These are phyloP conservation scores for Apiotrichum porosum DNA, from an alignment of 1,284 basidiomycete genomes.

Conservation along the genomic window DNA sequence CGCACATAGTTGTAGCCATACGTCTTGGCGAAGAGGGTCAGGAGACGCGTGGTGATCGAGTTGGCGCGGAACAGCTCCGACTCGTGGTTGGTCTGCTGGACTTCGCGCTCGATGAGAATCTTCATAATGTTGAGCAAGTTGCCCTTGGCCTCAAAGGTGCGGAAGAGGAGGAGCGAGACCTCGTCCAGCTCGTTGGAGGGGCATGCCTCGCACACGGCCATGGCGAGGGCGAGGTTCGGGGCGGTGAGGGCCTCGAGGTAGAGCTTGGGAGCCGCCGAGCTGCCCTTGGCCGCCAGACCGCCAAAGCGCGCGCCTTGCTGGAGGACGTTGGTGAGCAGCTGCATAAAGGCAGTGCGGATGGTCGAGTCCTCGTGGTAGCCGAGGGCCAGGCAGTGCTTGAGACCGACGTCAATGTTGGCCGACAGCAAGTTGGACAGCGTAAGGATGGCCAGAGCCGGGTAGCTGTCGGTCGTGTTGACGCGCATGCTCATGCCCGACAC, in stretches of 20 bases:
- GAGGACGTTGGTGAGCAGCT: constrained; percentile 80
- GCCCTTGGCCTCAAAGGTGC: constrained; percentile 71
- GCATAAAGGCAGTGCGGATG: constrained; percentile 76
- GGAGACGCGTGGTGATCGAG: constrained; percentile 73
- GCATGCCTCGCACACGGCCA: constrained; percentile 81
- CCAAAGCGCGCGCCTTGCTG: constrained; percentile 61
- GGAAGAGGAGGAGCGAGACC: constrained; percentile 71
- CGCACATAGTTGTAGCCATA: constrained; percentile 86
- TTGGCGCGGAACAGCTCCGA: constrained; percentile 77
- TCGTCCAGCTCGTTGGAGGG: constrained; percentile 73
- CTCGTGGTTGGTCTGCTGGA: constrained; percentile 69
- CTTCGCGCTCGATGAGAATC: constrained; percentile 76
- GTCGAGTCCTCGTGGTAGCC: constrained; percentile 71
- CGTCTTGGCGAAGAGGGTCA: constrained; percentile 76
- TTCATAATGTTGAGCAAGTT: constrained; percentile 69
- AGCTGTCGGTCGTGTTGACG: constrained; percentile 10
- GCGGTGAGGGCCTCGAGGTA: constrained; percentile 31
- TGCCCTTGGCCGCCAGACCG: constrained; percentile 23
- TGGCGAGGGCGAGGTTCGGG: constrained; percentile 55
- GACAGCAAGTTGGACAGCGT: constrained; percentile 77
- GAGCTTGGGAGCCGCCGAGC: constrained; percentile 21
- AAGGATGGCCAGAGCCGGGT: constrained; percentile 50
- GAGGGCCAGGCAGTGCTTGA: constrained; percentile 77
- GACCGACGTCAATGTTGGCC: constrained; percentile 80
- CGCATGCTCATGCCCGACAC: constrained; percentile 17